phyloP scores from a whole-genome alignment of 176 grass and related monocot genomes.

The Chrysopogon serrulatus region DNA sequence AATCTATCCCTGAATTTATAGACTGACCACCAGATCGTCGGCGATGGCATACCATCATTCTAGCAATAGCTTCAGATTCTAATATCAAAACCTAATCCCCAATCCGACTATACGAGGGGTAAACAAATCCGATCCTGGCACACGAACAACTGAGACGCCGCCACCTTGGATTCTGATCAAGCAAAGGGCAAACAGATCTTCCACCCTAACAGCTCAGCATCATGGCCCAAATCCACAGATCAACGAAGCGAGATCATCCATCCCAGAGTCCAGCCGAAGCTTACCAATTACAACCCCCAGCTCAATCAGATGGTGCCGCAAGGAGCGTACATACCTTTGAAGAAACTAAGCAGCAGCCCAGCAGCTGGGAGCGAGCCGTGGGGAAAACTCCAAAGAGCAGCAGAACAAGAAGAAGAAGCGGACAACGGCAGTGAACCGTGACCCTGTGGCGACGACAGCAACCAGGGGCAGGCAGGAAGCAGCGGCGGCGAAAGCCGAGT shows the following conservation, averaged over 20 bases:
- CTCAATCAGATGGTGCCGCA: neutral
- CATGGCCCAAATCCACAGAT: slow-evolving; percentile 5
- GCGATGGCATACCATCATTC: neutral
- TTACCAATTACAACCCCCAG: neutral
- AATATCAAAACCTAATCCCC: neutral
- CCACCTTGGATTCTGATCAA: neutral
- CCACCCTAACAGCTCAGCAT: neutral
- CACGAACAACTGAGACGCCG: neutral
- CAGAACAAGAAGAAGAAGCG: slow-evolving; percentile 10
- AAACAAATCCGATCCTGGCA: neutral
- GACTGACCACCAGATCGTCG: neutral
- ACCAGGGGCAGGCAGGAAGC: neutral
- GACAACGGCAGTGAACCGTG: neutral
- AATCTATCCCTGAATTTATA: neutral
- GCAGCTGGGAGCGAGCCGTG: neutral
- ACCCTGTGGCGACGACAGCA: slow-evolving; percentile 18
- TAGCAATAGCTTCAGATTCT: neutral
- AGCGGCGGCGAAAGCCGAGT: neutral
- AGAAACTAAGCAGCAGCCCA: neutral
- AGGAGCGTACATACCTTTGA: slow-evolving; percentile 19
- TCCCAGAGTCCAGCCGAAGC: neutral
- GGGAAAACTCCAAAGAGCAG: slow-evolving; percentile 27
- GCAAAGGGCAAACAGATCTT: slow-evolving; percentile 26
- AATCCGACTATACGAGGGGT: neutral
- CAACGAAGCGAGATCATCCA: neutral